phyloP scores from a whole-genome alignment of 2,329 filamentous ascomycete genomes.

The Colletotrichum cereale region DNA sequence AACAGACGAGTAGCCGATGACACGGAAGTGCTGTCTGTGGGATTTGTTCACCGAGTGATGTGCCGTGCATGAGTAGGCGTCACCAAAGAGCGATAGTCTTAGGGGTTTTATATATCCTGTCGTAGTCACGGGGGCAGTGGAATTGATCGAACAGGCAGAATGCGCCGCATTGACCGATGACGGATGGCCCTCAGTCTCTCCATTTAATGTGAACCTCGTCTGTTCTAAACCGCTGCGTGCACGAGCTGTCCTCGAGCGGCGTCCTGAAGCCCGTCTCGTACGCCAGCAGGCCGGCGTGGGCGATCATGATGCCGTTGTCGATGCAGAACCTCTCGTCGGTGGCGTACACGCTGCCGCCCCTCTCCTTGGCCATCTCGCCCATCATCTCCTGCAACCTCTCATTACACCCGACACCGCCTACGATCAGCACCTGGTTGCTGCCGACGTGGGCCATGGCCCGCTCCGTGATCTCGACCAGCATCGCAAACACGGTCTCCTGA shows the following conservation, averaged over 20 bases:
- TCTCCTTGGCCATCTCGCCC: conserved; percentile 91
- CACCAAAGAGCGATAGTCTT: neutral
- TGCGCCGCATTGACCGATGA: conserved; percentile 9
- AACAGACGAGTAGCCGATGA: conserved; percentile 56
- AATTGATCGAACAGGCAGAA: conserved; percentile 25
- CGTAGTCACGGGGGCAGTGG: neutral
- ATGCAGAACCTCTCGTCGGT: conserved; percentile 99
- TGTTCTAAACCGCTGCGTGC: conserved; percentile 85
- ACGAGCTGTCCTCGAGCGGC: conserved; percentile 82
- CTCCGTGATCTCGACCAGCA: conserved; percentile 99
- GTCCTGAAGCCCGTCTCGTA: conserved; percentile 86
- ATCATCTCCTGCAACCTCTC: conserved; percentile 98
- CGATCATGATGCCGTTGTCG: conserved; percentile 99
- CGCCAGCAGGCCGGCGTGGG: conserved; percentile 90
- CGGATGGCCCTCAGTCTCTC: conserved; percentile 67
- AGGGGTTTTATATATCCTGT: neutral
- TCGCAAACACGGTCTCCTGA: conserved; percentile 95
- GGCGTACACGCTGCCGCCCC: conserved; percentile 91
- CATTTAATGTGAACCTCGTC: conserved; percentile 86
- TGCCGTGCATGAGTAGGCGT: neutral
- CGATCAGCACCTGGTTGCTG: conserved; percentile 89
- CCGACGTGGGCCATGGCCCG: conserved; percentile 98
- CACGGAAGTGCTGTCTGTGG: neutral
- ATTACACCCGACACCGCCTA: conserved; percentile 96
- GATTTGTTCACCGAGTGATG: neutral